phyloP scores from a whole-genome alignment of 2,329 filamentous ascomycete genomes.

The Iodosphaeria phyllophila region DNA sequence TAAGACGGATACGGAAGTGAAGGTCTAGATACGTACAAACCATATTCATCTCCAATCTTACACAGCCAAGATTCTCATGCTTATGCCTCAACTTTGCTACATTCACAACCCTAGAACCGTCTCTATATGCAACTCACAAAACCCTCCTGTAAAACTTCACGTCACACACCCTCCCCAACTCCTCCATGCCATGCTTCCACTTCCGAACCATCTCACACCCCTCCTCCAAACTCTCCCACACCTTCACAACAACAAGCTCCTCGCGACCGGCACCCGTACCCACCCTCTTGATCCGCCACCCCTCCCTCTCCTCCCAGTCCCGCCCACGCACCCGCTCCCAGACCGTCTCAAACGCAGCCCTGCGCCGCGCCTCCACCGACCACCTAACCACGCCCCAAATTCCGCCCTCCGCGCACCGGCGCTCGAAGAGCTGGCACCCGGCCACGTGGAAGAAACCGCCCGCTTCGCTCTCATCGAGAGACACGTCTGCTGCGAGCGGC shows the following conservation, averaged over 20 bases:
- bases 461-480: not conserved
- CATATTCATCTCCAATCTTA: too few relatives aligned
- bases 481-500: not conserved
- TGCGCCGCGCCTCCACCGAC: not conserved
- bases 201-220: not conserved
- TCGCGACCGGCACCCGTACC: not conserved
- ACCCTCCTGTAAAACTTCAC: not conserved
- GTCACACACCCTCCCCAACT: not conserved
- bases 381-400: not conserved
- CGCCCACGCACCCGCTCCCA: not conserved
- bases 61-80: too few relatives aligned
- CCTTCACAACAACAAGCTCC: not conserved
- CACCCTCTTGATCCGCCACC: conserved; percentile 1
- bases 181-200: not conserved
- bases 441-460: conserved; percentile 1
- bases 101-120: too few relatives aligned
- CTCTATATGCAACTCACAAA: too few relatives aligned
- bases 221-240: not conserved
- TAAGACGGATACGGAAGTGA: too few relatives aligned
- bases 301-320: not conserved
- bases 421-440: not conserved
- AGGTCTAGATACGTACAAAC: too few relatives aligned
- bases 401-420: not conserved
- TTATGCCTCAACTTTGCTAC: too few relatives aligned
- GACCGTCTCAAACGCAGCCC: not conserved